These are phyloP conservation scores for Candida maltosa DNA, from an alignment of 805 yeast genomes.

Conservation along the genomic window DNA sequence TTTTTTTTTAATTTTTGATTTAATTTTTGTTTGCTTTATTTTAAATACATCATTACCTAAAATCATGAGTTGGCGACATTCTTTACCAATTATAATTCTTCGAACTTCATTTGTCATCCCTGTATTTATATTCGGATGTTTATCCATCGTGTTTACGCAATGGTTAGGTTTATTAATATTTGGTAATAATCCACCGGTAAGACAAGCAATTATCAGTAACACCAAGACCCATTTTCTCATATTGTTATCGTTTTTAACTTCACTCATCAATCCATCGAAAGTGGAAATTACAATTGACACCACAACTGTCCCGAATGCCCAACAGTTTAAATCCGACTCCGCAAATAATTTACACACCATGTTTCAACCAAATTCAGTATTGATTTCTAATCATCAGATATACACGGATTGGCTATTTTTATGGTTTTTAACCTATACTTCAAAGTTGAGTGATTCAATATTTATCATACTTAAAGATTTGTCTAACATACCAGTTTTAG, in stretches of 20 bases:
- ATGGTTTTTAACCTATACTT: conserved; percentile 82
- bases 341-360: conserved; percentile 18
- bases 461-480: conserved; percentile 79
- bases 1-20: too few relatives aligned
- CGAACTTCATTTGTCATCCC: conserved; percentile 20
- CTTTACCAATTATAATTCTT: conserved; percentile 16
- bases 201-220: conserved; percentile 42
- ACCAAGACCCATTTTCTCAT: conserved; percentile 61
- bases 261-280: conserved; percentile 49
- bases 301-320: conserved; percentile 13
- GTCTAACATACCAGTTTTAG: conserved; percentile 70
- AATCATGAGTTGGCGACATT: conserved; percentile 9
- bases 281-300: conserved; percentile 50
- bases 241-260: conserved; percentile 48
- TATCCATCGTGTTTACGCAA: conserved; percentile 49
- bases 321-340: conserved; percentile 26
- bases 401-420: conserved; percentile 90
- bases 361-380: conserved; percentile 52
- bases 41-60: too few relatives aligned
- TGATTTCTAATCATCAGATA: conserved; percentile 89
- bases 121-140: conserved; percentile 20
- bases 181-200: conserved; percentile 23
- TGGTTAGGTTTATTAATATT: conserved; percentile 30
- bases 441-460: conserved; percentile 60
- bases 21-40: too few relatives aligned